These are phyloP conservation scores for Globisporangium ultimum DNA, from an alignment of 352 stramenopile species.

Conservation along the genomic window DNA sequence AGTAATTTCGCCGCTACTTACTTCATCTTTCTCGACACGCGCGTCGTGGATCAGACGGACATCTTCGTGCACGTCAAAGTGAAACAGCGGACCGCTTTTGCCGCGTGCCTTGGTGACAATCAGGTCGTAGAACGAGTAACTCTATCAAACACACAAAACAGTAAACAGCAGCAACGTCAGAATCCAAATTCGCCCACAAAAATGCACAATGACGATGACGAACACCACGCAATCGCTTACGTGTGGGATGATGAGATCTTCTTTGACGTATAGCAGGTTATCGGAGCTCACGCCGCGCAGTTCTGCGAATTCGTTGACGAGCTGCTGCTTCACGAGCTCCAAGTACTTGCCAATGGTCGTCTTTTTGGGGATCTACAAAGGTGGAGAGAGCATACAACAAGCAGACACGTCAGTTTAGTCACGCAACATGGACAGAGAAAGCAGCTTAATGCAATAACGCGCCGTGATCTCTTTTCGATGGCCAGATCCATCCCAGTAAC, in stretches of 20 bases:
- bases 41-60: slow-evolving; percentile 90
- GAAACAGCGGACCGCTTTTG: slow-evolving; percentile 97
- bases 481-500: slow-evolving; percentile 97
- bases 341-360: slow-evolving; percentile 89
- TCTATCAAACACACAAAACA: slow-evolving; percentile 39
- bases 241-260: slow-evolving; percentile 98
- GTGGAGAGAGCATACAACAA: not conserved
- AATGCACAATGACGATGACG: not conserved
- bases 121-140: slow-evolving; percentile 99
- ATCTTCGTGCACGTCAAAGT: slow-evolving; percentile 97
- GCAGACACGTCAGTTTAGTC: not conserved
- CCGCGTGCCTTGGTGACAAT: slow-evolving; percentile 97
- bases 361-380: slow-evolving; percentile 82
- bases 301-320: slow-evolving; percentile 92
- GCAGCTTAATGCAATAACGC: not conserved
- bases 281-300: slow-evolving; percentile 88
- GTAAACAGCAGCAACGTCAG: slow-evolving; percentile 9
- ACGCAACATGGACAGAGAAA: not conserved
- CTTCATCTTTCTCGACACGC: slow-evolving; percentile 96
- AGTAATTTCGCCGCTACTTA: slow-evolving; percentile 11
- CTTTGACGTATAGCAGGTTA: slow-evolving; percentile 97
- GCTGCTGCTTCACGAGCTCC: slow-evolving; percentile 85
- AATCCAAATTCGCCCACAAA: not conserved
- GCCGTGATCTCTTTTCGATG: slow-evolving; percentile 92
- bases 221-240: slow-evolving; percentile 39